Conservation (phyloP, 225 moss, liverwort and hornwort genomes). For the Straminergon stramineum region DNA sequence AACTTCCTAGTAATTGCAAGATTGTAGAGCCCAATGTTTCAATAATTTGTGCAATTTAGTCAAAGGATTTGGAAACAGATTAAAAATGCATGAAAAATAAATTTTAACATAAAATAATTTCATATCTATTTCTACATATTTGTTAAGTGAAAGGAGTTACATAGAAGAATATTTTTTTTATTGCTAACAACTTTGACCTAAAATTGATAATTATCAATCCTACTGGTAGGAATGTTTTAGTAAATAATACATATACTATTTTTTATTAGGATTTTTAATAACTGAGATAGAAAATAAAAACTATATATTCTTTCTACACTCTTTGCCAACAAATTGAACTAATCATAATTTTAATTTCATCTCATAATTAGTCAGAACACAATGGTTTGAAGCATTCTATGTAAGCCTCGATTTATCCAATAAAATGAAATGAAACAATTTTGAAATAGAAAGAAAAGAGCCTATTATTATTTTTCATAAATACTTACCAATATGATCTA, state of each 20-base stretch:
- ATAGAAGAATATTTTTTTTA: background rate
- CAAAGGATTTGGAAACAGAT: background rate
- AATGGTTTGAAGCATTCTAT: background rate
- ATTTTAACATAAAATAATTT: background rate
- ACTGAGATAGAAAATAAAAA: background rate
- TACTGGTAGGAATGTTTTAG: background rate
- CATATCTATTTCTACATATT: background rate
- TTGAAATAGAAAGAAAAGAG: background rate
- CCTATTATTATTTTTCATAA: background rate
- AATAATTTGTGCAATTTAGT: background rate
- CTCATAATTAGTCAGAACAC: background rate
- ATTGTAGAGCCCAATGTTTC: background rate
- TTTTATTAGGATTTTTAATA: background rate
- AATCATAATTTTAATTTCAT: background rate
- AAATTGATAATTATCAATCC: background rate
- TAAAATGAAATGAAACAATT: background rate
- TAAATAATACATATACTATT: background rate
- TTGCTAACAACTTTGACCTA: background rate
- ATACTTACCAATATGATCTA: background rate
- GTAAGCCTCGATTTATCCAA: too few relatives aligned
- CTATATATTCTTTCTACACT: fast-evolving
- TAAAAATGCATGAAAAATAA: background rate
- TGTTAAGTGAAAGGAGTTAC: background rate
- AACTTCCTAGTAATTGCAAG: background rate
- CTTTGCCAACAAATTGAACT: background rate